These are phyloP conservation scores for Boletus calvinii DNA, from an alignment of 1,284 basidiomycete genomes.

Conservation along the genomic window DNA sequence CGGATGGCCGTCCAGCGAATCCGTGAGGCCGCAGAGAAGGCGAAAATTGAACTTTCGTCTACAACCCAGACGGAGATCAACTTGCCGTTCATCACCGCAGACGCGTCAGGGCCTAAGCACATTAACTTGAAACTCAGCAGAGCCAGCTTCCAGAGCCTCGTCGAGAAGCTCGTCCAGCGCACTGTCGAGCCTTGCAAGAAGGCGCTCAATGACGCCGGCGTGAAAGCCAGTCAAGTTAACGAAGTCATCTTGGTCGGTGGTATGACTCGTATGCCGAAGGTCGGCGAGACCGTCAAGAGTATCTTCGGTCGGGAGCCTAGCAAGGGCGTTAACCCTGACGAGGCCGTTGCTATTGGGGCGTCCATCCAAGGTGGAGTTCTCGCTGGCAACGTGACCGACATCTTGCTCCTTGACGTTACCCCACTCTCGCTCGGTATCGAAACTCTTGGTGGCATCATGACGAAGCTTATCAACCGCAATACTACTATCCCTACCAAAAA, in stretches of 20 bases:
- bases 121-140: constrained; percentile 91
- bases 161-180: constrained; percentile 80
- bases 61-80: constrained; percentile 95
- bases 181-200: constrained; percentile 98
- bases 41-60: constrained; percentile 96
- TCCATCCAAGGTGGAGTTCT: constrained; percentile 95
- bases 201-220: constrained; percentile 87
- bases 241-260: constrained; percentile 98
- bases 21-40: constrained; percentile 98
- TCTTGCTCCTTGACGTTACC: constrained; percentile 94
- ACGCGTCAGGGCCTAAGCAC: constrained; percentile 93
- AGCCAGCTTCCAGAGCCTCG: constrained; percentile 88
- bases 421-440: constrained; percentile 94
- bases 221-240: constrained; percentile 91
- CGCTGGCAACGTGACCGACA: constrained; percentile 94
- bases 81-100: constrained; percentile 96
- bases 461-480: constrained; percentile 92
- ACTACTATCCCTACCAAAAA: constrained; percentile 99
- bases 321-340: constrained; percentile 98
- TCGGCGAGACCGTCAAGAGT: constrained; percentile 85
- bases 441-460: constrained; percentile 99
- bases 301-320: constrained; percentile 94
- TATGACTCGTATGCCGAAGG: constrained; percentile 97
- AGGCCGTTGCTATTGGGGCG: constrained; percentile 92
- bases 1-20: constrained; percentile 99